Base-by-base conservation (phyloP, 257 asterid genomes). In the Handroanthus guayacan region DNA sequence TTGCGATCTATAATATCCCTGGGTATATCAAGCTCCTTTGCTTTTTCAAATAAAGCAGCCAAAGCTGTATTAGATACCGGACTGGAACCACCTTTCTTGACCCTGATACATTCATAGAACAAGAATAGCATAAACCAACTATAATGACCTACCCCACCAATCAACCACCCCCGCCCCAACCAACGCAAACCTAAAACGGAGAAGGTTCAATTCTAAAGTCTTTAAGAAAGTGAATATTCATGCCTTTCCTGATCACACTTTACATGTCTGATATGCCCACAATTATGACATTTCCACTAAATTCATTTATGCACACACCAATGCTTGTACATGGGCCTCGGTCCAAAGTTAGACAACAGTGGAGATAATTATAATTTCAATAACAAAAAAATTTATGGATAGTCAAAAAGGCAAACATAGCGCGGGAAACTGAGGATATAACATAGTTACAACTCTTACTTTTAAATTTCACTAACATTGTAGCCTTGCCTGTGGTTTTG, bases 1-100 rank as follows among this genome's bases (percentile, higher is more conserved):
- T 94, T 92, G 37, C 96, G 93, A 50, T 94, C 97, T 39, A 94
- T 72, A 60, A 94, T 89, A 63, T 94, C 99, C 85, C 85, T 86
- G 38, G 99, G 97, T 71, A 92, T 84, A 81, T 94, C 99, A 55
- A 94, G 97, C 82, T 92, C 97, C 86, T 90, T 94, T 47, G 88
- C 91, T 86, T 94, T 94, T 83, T 92, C 97, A 57, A 87, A 69
- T 77, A 94, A 67, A 64, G 97, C 88, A 71, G 94, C 96, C 78
- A 94, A 89, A 79, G 94, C 86, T 44, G 86, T 74, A 77, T 92
- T 94, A 16, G 99, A 92, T 83, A 83, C 86, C 16, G 95, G 89
- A 77, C 82, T 94, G 2, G 93, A 67, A 75, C 97, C 97, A 50
- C 97, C 97, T 87, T 88, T 94, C 89, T 92, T 92, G 64, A 92